A percentile compares a stretch with the other conserved stretches of the same genome.
phyloP scores from a whole-genome alignment of 352 stramenopile species.

The Globisporangium rhizosaccharum region DNA sequence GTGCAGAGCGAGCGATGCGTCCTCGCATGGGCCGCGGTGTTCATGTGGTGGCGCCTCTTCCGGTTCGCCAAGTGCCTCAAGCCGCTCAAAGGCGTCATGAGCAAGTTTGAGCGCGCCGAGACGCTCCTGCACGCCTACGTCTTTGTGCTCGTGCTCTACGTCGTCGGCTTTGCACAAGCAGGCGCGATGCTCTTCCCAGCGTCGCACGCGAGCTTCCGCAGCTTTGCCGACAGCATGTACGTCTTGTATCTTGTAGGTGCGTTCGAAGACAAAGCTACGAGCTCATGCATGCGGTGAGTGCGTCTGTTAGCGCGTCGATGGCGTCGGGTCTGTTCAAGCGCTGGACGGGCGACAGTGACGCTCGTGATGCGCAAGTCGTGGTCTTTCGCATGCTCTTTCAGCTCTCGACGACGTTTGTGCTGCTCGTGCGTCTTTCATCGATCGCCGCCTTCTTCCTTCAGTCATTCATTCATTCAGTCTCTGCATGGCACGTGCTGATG shows the following conservation, averaged over 20 bases:
- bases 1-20: constrained; percentile 28
- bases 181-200: constrained; percentile 38
- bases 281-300: not conserved
- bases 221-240: constrained; percentile 43
- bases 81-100: constrained; percentile 32
- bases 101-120: constrained; percentile 39
- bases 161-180: constrained; percentile 40
- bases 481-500: too few relatives aligned
- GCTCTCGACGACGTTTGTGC: constrained; percentile 32
- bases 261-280: not conserved
- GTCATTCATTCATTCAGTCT: not conserved
- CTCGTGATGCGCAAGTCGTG: not conserved
- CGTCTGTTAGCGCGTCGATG: constrained; percentile 23
- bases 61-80: constrained; percentile 40
- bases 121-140: constrained; percentile 33
- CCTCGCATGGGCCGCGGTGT: constrained; percentile 28
- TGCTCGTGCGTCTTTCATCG: constrained; percentile 25
- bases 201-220: constrained; percentile 26
- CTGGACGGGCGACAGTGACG: not conserved
- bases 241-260: constrained; percentile 2
- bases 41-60: constrained; percentile 63
- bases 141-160: constrained; percentile 34
- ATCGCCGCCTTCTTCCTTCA: not conserved
- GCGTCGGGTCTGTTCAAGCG: constrained; percentile 14
- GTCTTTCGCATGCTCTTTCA: constrained; percentile 34